A percentile compares a stretch with the other conserved stretches of the same genome.
These are phyloP conservation scores for Chaetoscypha palmicola DNA, from an alignment of 2,329 filamentous ascomycete genomes.

Conservation along the genomic window DNA sequence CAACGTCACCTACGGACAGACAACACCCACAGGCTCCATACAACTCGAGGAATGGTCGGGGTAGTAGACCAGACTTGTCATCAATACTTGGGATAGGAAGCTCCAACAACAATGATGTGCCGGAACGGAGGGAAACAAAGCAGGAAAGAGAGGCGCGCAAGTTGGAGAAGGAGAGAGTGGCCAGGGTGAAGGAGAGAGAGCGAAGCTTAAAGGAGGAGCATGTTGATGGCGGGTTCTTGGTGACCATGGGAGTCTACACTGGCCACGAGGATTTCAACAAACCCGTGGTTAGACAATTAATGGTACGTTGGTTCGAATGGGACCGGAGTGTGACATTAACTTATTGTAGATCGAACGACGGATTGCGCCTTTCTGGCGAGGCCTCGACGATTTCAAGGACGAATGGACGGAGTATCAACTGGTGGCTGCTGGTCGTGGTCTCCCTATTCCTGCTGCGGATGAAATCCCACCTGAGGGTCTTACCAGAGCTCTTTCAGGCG, in stretches of 20 bases:
- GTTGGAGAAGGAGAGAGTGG: slow-evolving; percentile 70
- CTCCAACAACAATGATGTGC: slow-evolving; percentile 22
- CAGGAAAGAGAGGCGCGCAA: slow-evolving; percentile 85
- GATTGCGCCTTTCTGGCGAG: slow-evolving; percentile 91
- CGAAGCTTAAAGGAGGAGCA: slow-evolving; percentile 85
- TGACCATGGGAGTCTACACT: slow-evolving; percentile 90
- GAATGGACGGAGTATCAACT: slow-evolving; percentile 94
- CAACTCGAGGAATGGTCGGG: slow-evolving; percentile 22
- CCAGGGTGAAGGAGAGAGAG: slow-evolving; percentile 76
- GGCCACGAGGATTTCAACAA: slow-evolving; percentile 93
- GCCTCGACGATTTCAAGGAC: slow-evolving; percentile 79
- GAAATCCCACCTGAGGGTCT: slow-evolving; percentile 67
- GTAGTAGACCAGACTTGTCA: slow-evolving; percentile 29
- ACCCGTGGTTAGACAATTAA: slow-evolving; percentile 75
- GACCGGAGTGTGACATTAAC: slow-evolving; percentile 13
- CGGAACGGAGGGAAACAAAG: slow-evolving; percentile 70
- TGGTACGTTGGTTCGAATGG: slow-evolving; percentile 51
- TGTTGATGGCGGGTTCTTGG: slow-evolving; percentile 88
- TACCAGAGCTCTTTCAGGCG: slow-evolving; percentile 39
- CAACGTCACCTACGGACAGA: slow-evolving; percentile 23
- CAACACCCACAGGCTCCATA: slow-evolving; percentile 17
- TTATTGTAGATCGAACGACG: slow-evolving; percentile 73
- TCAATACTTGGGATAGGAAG: slow-evolving; percentile 29
- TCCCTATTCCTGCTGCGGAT: slow-evolving; percentile 78
- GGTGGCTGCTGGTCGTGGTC: slow-evolving; percentile 79